Base-by-base conservation (phyloP, 768 basidiomycete species). In the Scleroderma citrinum region DNA sequence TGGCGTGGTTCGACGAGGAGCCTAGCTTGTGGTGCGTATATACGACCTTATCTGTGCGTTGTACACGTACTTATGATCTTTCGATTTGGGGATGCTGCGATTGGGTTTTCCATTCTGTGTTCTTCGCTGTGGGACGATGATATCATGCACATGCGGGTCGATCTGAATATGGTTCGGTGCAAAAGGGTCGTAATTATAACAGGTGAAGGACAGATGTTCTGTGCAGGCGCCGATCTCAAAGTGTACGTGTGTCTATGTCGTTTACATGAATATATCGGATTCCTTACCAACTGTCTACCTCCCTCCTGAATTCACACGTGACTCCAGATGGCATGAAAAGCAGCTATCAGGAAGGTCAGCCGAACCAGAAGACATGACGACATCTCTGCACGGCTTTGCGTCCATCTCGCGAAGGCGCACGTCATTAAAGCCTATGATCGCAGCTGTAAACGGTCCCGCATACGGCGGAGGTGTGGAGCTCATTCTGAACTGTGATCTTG, bases 181-280 rank as follows among this genome's bases (percentile, higher is more conserved):
- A 29, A 31, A 60, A 90, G 87, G 88, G 84, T 85, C 10, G 77
- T 74, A 32, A 73, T 92, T 56, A 61, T 91, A 42, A 90, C 87
- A 42, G 88, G 87, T 20, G 73, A 76, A 52, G 87, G 87, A 11
- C 77, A 80, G 38, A 60, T 75, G 1, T 92, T 92, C 66, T 89
- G 87, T 56, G 86, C 87, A 14, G 89, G 88, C 14, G 85, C 85
- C 34, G 89, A 91, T 64, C 72, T 91, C 44, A 81, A 82, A 67
- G 77, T 76, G 85, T 87, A 60, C 50, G 81, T 73, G 13, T 21
- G 19, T 11, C n/a, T 6, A 10, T 12, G 4, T 29, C 5, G 26
- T 29, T 29, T 8, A 5, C 26, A 4, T 29, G 26, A 29, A 8
- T 29, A 29, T 8, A 29, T 29, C 26, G 8, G 8, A 8, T 29